Percentiles rank a stretch among this genome's conserved stretches.
Conservation (phyloP, 768 basidiomycete genomes). For the Clitopilus hobsonii region DNA sequence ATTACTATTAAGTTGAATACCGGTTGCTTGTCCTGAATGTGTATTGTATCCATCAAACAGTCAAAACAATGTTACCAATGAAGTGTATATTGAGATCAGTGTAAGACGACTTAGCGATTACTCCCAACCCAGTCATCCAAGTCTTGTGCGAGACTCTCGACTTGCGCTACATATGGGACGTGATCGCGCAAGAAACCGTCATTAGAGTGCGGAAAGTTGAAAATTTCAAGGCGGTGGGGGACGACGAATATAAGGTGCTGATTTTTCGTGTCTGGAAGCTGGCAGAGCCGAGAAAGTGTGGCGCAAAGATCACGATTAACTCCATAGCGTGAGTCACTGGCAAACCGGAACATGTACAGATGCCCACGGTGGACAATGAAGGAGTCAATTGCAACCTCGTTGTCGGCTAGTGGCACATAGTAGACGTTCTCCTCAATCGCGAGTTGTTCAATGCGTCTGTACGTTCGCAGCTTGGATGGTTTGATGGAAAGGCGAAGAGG, state of each 20-base stretch:
- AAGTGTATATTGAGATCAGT: no score
- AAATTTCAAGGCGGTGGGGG: neutral
- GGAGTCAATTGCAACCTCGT: neutral
- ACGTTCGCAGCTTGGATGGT: neutral
- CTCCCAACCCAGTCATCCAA: neutral
- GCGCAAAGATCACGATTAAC: neutral
- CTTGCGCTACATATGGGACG: neutral
- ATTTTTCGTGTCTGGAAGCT: neutral
- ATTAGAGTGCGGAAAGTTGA: constrained; percentile 1
- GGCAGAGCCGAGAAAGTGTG: neutral
- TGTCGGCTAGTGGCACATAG: neutral
- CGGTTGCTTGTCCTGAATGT: no score
- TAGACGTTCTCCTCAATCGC: neutral
- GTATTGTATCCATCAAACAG: no score
- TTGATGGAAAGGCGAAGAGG: neutral
- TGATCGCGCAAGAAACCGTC: constrained; percentile 1
- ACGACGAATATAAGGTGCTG: constrained; percentile 1
- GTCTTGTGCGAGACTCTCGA: neutral
- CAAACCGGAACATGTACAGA: constrained; percentile 2
- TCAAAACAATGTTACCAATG: no score
- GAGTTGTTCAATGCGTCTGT: neutral
- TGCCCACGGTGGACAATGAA: neutral
- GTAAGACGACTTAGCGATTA: neutral
- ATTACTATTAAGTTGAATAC: no score
- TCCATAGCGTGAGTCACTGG: neutral